A percentile compares a stretch with the other conserved stretches of the same genome.
Conservation (phyloP, 208 protist species). For the Leishmania guyanensis region DNA sequence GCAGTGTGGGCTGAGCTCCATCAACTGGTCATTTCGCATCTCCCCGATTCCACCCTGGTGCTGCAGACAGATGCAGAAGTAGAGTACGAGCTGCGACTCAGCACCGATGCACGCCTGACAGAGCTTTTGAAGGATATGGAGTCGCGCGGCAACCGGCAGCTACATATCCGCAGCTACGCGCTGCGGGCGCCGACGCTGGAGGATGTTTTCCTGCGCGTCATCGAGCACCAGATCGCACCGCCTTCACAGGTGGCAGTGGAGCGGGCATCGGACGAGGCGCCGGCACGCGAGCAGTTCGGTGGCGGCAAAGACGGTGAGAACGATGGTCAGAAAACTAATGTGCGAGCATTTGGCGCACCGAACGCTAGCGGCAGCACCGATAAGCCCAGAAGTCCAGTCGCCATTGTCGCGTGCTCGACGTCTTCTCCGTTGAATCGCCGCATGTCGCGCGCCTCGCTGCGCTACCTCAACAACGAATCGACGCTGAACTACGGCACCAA, state of each 20-base stretch:
- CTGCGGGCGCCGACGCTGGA: constrained; percentile 74
- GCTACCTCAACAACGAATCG: constrained; percentile 20
- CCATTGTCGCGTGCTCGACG: background rate
- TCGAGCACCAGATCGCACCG: constrained; percentile 25
- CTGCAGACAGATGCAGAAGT: constrained; percentile 40
- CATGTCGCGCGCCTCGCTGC: constrained; percentile 29
- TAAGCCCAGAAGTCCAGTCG: background rate
- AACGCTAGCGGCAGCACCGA: background rate
- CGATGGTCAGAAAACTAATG: background rate
- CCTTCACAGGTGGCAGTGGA: background rate
- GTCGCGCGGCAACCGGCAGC: constrained; percentile 17
- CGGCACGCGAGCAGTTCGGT: background rate
- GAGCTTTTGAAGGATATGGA: constrained; percentile 47
- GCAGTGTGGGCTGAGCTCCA: constrained; percentile 35
- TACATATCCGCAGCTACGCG: constrained; percentile 52
- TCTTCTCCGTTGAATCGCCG: constrained; percentile 13
- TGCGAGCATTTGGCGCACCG: background rate
- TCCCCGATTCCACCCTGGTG: constrained; percentile 20
- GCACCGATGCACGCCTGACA: constrained; percentile 30
- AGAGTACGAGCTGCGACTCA: constrained; percentile 45
- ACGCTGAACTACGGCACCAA: constrained; percentile 21
- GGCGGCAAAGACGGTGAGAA: background rate
- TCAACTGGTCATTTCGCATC: constrained; percentile 27
- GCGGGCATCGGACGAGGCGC: background rate
- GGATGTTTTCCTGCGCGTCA: constrained; percentile 73